Evolutionary conservation across 1,284 basidiomycete genomes (phyloP).

Genomic region (Malassezia psittaci): DNA sequence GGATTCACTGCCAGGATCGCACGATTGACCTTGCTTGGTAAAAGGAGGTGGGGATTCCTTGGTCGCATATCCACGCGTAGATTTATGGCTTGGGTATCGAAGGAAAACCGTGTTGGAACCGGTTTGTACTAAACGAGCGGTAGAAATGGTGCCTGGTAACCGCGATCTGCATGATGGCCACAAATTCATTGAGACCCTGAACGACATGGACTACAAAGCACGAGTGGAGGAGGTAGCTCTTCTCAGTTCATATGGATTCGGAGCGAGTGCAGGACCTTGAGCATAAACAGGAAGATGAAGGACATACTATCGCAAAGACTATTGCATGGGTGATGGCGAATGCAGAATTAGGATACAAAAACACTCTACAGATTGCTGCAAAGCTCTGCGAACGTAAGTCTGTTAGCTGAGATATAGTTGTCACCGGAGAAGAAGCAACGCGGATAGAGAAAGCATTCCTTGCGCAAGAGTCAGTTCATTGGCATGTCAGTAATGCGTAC

Average conservation of each 20-base stretch:
- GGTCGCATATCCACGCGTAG: background rate
- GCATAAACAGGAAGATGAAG: background rate
- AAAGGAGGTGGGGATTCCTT: background rate
- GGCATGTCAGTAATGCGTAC: slow-evolving; percentile 9
- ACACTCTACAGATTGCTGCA: background rate
- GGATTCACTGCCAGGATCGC: background rate
- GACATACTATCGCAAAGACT: background rate
- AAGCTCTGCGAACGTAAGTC: background rate
- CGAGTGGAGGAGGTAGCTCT: too few species aligned
- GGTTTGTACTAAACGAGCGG: too few species aligned
- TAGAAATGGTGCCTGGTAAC: too few species aligned
- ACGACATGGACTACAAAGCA: too few species aligned
- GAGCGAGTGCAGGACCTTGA: too few species aligned
- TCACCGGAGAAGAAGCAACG: background rate
- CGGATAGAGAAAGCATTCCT: background rate
- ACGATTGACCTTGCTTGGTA: background rate
- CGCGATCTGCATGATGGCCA: too few species aligned
- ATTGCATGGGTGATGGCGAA: background rate
- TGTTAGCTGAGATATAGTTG: background rate
- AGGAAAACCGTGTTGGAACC: too few species aligned
- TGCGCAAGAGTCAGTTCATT: background rate
- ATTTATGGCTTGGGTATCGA: too few species aligned
- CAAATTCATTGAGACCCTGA: too few species aligned
- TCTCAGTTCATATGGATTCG: background rate
- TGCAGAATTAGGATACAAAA: background rate